phyloP scores from a whole-genome alignment of 1,139 yeast genomes.

The Candida pseudocylindracea region DNA sequence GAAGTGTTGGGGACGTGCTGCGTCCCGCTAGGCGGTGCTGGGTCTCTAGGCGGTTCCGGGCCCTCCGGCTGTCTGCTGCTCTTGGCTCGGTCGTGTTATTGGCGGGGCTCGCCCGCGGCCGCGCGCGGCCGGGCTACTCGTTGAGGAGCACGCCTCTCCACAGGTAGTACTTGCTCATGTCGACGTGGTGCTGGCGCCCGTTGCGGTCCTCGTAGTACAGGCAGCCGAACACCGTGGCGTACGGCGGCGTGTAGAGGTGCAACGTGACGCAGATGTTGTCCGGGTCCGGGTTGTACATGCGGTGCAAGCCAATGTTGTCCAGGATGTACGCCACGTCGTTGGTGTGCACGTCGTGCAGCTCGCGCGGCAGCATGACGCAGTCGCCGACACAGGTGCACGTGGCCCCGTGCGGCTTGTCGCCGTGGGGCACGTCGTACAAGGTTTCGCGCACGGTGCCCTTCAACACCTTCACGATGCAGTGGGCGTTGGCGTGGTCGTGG shows the following conservation, averaged over 20 bases:
- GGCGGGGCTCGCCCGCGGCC: too few relatives aligned
- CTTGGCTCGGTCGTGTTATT: too few relatives aligned
- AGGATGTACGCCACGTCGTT: constrained; percentile 45
- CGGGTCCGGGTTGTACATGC: constrained; percentile 28
- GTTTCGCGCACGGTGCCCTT: constrained; percentile 38
- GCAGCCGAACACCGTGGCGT: constrained; percentile 50
- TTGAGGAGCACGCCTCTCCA: constrained; percentile 9
- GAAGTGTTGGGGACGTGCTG: too few relatives aligned
- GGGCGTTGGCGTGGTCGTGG: constrained; percentile 65
- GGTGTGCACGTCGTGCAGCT: constrained; percentile 13
- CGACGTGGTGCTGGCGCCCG: constrained; percentile 32
- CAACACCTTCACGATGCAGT: constrained; percentile 43
- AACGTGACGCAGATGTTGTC: constrained; percentile 36
- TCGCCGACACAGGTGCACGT: background rate
- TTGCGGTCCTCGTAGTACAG: constrained; percentile 29
- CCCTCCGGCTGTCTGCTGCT: too few relatives aligned
- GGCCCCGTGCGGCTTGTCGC: constrained; percentile 6
- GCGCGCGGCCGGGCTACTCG: too few relatives aligned
- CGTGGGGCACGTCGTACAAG: constrained; percentile 27
- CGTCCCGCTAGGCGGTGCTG: too few relatives aligned
- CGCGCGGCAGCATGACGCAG: constrained; percentile 7
- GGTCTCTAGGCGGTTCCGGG: too few relatives aligned
- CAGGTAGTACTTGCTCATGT: constrained; percentile 38
- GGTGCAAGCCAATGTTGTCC: constrained; percentile 46
- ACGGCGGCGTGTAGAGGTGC: constrained; percentile 64